Base-by-base conservation (phyloP, 2,329 filamentous ascomycete species). In the Lecanicillium sp. region DNA sequence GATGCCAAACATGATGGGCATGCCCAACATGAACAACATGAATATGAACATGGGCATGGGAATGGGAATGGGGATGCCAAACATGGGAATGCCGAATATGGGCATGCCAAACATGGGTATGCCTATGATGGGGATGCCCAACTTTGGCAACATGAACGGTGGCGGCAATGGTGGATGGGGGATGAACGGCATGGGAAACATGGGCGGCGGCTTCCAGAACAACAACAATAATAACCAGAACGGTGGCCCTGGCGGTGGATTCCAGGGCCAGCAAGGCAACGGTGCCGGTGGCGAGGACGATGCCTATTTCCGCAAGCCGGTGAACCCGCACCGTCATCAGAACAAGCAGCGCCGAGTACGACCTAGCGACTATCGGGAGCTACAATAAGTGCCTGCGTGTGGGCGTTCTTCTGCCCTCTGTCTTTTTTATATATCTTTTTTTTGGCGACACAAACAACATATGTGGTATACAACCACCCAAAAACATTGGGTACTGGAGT, bases 251-350 rank as follows among this genome's bases (percentile, higher is more conserved):
- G 45, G 42, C 38, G 47, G 40, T 41, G 45, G 43, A 33, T 42
- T 46, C 33, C 41, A 41, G 36, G 34, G 39, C 13, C 40, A 38
- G 29, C 22, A 25, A 25, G 41, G 35, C 42, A 49, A 37, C 42
- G 31, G 40, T 28, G 44, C 73, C 3, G 80, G 74, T 42, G 78
- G 79, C 46, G 87, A 94, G 40, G 88, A 94, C 42, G 87, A 88
- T 44, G 86, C 92, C 6, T 98, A 98, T 64, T 94, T 97, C 59
- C 78, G 92, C 42, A 90, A 95, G 60, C 92, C 92, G 0, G 86
- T 97, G 45, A 98, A 98, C 57, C 90, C 89, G 3, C 86, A 95
- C 56, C 79, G 92, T 36, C 86, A 92, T 56, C 83, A 89, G 60
- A 87, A 88, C 54, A 77, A 84, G 52, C 81, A 87, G 52, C 78